These are phyloP conservation scores for Rhizopogon sp. DNA, from an alignment of 768 basidiomycete species.

Conservation along the genomic window DNA sequence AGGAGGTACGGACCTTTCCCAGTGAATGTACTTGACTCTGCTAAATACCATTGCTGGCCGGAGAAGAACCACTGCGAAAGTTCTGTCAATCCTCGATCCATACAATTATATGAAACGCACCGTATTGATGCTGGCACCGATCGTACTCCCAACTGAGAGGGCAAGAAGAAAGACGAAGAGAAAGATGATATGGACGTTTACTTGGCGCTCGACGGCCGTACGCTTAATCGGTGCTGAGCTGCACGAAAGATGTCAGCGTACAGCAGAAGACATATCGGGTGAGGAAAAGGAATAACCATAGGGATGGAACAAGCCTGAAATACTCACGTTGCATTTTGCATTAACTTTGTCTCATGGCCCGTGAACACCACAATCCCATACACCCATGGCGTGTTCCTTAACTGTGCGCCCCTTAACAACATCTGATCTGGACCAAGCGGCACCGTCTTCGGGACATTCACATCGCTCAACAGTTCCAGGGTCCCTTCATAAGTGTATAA, in stretches of 20 bases:
- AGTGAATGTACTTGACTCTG: slow-evolving; percentile 52
- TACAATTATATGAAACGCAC: slow-evolving; percentile 30
- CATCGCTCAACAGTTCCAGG: slow-evolving; percentile 52
- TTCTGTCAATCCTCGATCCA: neutral
- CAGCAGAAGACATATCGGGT: no score
- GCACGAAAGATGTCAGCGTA: neutral
- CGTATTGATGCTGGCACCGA: slow-evolving; percentile 86
- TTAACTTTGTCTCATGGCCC: slow-evolving; percentile 96
- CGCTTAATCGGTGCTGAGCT: slow-evolving; percentile 96
- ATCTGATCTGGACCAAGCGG: slow-evolving; percentile 95
- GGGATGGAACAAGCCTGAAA: neutral
- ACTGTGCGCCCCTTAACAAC: slow-evolving; percentile 88
- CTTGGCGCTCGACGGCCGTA: slow-evolving; percentile 92
- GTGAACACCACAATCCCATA: slow-evolving; percentile 94
- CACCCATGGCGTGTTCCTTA: slow-evolving; percentile 95
- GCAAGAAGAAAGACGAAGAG: slow-evolving; percentile 84
- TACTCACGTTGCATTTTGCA: slow-evolving; percentile 95
- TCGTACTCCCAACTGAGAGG: slow-evolving; percentile 84
- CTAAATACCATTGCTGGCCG: slow-evolving; percentile 85
- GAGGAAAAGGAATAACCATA: neutral
- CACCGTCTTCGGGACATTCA: slow-evolving; percentile 68
- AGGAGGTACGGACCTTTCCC: slow-evolving; percentile 49
- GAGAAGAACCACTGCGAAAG: slow-evolving; percentile 75
- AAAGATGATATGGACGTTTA: slow-evolving; percentile 95
- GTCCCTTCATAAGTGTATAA: slow-evolving; percentile 94